Evolutionary conservation across 2,329 filamentous ascomycete genomes (phyloP), one percentile per base, ranked within the genome.

Genomic region (Acephala macrosclerotiorum): DNA sequence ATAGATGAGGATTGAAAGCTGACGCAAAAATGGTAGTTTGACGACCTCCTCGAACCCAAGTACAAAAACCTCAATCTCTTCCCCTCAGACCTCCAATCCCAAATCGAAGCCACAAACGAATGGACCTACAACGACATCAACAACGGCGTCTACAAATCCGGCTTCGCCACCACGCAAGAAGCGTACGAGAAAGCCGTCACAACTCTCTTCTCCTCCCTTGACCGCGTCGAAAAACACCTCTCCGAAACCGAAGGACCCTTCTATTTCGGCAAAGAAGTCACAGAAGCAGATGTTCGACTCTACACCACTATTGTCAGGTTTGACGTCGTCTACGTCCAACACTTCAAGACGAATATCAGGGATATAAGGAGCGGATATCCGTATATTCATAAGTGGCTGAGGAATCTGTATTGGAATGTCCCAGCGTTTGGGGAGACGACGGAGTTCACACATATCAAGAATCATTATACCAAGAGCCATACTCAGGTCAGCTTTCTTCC

Each of bases 381-480:
- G 8, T 80, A 84, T 60, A 79, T 92, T 55, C 89, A 93, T 76
- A 82, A 82, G 61, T 92, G 90, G 90, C 62, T 92, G 67, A 79
- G 88, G 59, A 81, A 86, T 69, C 73, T 91, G 69, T 93, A 92
- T 73, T 92, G 89, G 89, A 87, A 90, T 70, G 76, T 85, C 12
- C 83, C 85, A 0, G 89, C 89, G 1, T 92, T 92, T 75, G 80
- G 80, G 53, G 75, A 76, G 18, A 77, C 75, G 14, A 77, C 75
- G 0, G 67, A 77, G 60, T 76, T 72, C 53, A 72, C 69, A 33
- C 74, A 77, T 70, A 77, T 94, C 25, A 87, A 97, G 78, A 97
- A 97, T 77, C 87, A 96, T 78, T 96, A 99, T 80, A 98, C 98
- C 82, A 97, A 97, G 87, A 91, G 83, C 78, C 88, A 90, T 77